Evolutionary conservation across 768 basidiomycete genomes (phyloP), one percentile per base, ranked within the genome.

Genomic region (Suillus occidentalis): DNA sequence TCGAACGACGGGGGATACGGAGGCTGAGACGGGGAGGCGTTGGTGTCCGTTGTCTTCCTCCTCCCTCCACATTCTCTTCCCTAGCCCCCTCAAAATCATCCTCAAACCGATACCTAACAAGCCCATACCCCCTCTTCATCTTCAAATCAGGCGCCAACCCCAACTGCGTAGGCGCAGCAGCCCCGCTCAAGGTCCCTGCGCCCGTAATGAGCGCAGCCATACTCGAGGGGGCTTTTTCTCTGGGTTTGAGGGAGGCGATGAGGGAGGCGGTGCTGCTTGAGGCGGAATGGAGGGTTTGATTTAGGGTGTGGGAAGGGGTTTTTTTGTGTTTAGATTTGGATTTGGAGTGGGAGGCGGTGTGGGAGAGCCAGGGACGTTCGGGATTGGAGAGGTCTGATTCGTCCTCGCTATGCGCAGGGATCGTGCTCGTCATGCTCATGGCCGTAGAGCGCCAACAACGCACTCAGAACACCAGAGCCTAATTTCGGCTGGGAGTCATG

Each of bases 131-230:
- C 52, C 83, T 77, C 68, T 85, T 50, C 22, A 16, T 50, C 50
- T 50, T 83, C 43, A 89, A 70, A 67, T 88, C 83, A 2, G 91
- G 90, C 8, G 80, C 86, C 69, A 81, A 81, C 34, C 78, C 78
- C 59, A 69, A 76, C 52, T 80, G 76, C 12, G 70, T 67, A 0
- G 90, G 89, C 0, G 87, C 83, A 8, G 87, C 85, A 3, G 83
- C 83, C 20, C 89, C 90, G 2, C 83, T 78, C 9, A 94, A 76
- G 57, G 87, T 86, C 3, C 85, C 87, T 0, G 90, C 87, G 63
- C 87, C 86, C 8, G 89, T 85, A 25, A 95, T 87, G 42, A 94
- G 82, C 5, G 90, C 83, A 0, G 89, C 91, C 65, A 68, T 63
- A 18, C 70, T 62, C 25, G 70, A 40, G 0, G 71, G 63, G 5